A percentile compares a stretch with the other conserved stretches of the same genome.
Conservation (phyloP, 805 yeast genomes). For the Candida easanensis region DNA sequence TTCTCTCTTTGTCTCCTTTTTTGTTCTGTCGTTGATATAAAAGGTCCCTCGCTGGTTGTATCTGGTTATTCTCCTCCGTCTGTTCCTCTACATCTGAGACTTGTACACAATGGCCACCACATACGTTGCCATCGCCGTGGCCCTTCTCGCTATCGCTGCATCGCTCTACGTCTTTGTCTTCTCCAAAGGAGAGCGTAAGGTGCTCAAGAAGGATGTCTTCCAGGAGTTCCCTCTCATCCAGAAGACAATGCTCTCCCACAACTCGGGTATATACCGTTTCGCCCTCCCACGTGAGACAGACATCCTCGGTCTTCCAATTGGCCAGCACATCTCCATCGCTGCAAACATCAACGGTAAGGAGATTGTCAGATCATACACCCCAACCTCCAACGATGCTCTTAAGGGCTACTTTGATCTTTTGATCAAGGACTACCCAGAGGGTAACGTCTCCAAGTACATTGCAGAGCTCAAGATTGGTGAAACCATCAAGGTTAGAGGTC, state of each 20-base stretch:
- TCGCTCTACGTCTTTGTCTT: conserved; percentile 9
- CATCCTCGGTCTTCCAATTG: conserved; percentile 84
- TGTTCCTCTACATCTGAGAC: too few species aligned
- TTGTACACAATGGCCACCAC: conserved; percentile 3
- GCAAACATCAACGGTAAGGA: conserved; percentile 78
- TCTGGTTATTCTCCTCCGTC: not conserved
- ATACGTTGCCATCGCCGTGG: conserved; percentile 11
- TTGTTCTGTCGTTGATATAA: too few species aligned
- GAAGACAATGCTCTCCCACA: conserved; percentile 73
- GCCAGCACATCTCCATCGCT: conserved; percentile 85
- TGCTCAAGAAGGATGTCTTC: conserved; percentile 63
- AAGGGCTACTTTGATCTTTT: conserved; percentile 82
- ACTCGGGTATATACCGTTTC: conserved; percentile 80
- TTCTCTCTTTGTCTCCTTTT: not conserved
- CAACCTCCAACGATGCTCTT: conserved; percentile 76
- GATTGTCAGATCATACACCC: conserved; percentile 84
- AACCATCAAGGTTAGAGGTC: conserved; percentile 76
- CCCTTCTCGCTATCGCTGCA: conserved; percentile 14
- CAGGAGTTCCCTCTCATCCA: conserved; percentile 77
- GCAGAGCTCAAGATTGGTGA: conserved; percentile 78
- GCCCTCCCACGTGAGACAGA: conserved; percentile 74
- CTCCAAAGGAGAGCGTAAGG: conserved; percentile 27
- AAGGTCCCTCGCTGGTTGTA: too few species aligned
- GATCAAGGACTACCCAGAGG: conserved; percentile 82
- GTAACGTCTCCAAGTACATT: conserved; percentile 76